These are phyloP conservation scores for Amaranthus cruentus DNA, from an alignment of 148 eudicot genomes.

Conservation along the genomic window DNA sequence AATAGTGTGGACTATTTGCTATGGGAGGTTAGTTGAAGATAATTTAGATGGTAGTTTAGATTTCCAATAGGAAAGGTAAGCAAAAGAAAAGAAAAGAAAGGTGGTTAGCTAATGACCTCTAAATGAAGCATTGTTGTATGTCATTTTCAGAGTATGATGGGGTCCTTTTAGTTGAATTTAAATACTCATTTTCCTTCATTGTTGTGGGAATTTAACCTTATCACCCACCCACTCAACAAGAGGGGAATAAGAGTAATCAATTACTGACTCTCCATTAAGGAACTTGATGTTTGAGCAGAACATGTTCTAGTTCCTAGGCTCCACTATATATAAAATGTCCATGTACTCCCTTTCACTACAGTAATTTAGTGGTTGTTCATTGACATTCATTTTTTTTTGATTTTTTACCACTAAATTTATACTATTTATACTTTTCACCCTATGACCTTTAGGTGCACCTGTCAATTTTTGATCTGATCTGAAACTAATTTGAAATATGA, in stretches of 20 bases:
- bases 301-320: background rate
- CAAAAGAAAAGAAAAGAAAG: background rate
- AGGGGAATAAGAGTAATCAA: background rate
- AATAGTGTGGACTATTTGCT: background rate
- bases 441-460: no score
- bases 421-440: no score
- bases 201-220: background rate
- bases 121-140: slow-evolving; percentile 7
- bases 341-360: no score
- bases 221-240: slow-evolving; percentile 10
- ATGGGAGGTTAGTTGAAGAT: background rate
- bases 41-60: slow-evolving; percentile 6
- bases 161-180: background rate
- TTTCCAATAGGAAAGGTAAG: background rate
- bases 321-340: no score
- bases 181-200: background rate
- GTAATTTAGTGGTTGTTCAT: no score
- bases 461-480: no score
- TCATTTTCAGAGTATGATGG: slow-evolving; percentile 8
- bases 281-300: background rate
- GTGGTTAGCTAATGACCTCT: slow-evolving; percentile 9
- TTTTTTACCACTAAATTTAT: no score
- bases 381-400: no score
- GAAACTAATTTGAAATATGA: no score
- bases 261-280: background rate